These are phyloP conservation scores for Pezicula radicicola DNA, from an alignment of 2,329 filamentous ascomycete genomes.

Conservation along the genomic window DNA sequence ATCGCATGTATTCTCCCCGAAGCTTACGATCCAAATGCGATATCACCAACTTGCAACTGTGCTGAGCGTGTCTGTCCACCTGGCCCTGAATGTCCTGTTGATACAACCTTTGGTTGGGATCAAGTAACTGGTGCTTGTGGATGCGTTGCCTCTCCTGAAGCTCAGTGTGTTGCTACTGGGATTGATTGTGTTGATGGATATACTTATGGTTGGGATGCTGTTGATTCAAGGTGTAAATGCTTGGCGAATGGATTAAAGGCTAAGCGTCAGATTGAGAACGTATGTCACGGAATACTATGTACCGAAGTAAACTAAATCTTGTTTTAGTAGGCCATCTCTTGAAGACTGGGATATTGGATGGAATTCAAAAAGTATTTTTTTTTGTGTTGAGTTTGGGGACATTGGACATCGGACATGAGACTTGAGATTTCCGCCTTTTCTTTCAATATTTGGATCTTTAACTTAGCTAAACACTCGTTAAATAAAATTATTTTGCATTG, in stretches of 20 bases:
- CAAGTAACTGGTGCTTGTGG: background rate
- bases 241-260: background rate
- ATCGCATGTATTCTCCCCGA: background rate
- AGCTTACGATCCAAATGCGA: background rate
- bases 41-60: background rate
- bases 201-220: background rate
- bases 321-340: no score
- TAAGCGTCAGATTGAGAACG: background rate
- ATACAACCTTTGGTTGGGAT: background rate
- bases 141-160: background rate
- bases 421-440: no score
- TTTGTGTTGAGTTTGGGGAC: no score
- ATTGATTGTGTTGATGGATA: background rate
- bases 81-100: background rate
- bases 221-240: background rate
- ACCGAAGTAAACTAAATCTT: background rate
- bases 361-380: no score
- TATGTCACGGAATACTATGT: background rate
- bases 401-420: no score
- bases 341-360: no score
- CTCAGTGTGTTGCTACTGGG: background rate
- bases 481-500: no score
- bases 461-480: no score
- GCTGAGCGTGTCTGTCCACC: background rate
- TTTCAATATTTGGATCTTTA: no score